phyloP scores from a whole-genome alignment of 148 eudicot genomes.

The Suaeda aralocaspica region DNA sequence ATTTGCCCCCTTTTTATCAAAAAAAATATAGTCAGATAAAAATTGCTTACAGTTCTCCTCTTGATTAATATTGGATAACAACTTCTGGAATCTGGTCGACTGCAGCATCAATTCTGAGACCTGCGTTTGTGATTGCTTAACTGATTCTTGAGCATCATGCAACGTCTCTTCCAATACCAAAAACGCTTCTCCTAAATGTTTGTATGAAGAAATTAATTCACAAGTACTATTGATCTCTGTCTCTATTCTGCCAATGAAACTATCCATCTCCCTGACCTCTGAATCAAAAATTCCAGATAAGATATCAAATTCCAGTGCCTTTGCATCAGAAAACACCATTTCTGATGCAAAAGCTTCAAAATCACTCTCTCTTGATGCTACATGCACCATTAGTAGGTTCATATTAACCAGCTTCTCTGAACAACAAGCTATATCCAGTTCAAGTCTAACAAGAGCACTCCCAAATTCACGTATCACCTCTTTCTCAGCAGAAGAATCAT shows the following conservation, averaged over 20 bases:
- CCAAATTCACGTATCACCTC: slow-evolving; percentile 37
- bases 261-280: slow-evolving; percentile 56
- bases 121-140: slow-evolving; percentile 67
- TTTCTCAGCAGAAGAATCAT: slow-evolving; percentile 38
- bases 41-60: slow-evolving; percentile 45
- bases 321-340: slow-evolving; percentile 34
- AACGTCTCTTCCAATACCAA: slow-evolving; percentile 48
- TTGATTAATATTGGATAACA: slow-evolving; percentile 34
- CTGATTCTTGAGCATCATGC: slow-evolving; percentile 52
- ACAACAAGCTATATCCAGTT: slow-evolving; percentile 63
- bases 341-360: slow-evolving; percentile 59
- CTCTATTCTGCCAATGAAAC: slow-evolving; percentile 39
- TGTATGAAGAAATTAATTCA: slow-evolving; percentile 39
- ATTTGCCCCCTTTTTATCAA: too few species aligned
- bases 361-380: slow-evolving; percentile 72
- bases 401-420: slow-evolving; percentile 81
- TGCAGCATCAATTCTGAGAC: slow-evolving; percentile 64
- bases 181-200: slow-evolving; percentile 40
- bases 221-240: slow-evolving; percentile 42
- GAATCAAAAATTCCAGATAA: slow-evolving; percentile 69
- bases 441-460: slow-evolving; percentile 46
- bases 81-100: slow-evolving; percentile 57
- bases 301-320: slow-evolving; percentile 69
- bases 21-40: not conserved
- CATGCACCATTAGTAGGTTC: slow-evolving; percentile 69